Evolutionary conservation across 371 early-diverging fungal species (phyloP), one percentile per base, ranked within the genome.

Genomic region (Mortierella sp.): DNA sequence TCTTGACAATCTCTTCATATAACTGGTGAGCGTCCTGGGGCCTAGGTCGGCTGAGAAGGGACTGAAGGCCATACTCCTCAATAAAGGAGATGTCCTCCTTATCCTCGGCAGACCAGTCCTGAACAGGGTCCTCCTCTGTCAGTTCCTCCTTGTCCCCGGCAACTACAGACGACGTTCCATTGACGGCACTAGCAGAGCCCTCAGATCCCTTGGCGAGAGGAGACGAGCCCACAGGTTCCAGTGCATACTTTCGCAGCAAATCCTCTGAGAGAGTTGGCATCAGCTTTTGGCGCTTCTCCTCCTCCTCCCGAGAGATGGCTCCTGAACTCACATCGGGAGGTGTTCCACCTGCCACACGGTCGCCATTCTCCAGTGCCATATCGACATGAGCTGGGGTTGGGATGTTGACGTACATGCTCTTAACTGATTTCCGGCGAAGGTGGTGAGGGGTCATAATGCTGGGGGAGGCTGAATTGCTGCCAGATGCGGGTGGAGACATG

Each of bases 1-100:
- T 91, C 63, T 89, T 78, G 37, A 86, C 85, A 68, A 91, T 85
- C 64, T 91, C 89, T 16, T 85, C 77, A 70, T 91, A 92, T 3
- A 89, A 50, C 16, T 79, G 68, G 22, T 71, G 76, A 3, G 91
- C 90, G 64, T 92, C 90, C 16, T 69, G 73, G 29, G 72, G 63
- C 13, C 81, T 70, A 7, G 81, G 81, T 37, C 88, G 86, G 47
- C 73, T 76, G 65, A 91, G 86, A 31, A 87, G 76, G 19, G 88
- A 58, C 43, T 90, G 90, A 50, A 88, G 87, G 82, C 78, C 58
- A 63, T 69, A 77, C 37, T 68, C 76, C 5, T 71, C 66, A 66
- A 78, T 70, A 26, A 79, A 64, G 13, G 22, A 67, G 63, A 65
- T 48, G 7, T 76, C 73, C 19, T 74, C 69, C 48, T 71, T 53